These are phyloP conservation scores for Crithidia brevicula DNA, from an alignment of 208 protist genomes.

Conservation along the genomic window DNA sequence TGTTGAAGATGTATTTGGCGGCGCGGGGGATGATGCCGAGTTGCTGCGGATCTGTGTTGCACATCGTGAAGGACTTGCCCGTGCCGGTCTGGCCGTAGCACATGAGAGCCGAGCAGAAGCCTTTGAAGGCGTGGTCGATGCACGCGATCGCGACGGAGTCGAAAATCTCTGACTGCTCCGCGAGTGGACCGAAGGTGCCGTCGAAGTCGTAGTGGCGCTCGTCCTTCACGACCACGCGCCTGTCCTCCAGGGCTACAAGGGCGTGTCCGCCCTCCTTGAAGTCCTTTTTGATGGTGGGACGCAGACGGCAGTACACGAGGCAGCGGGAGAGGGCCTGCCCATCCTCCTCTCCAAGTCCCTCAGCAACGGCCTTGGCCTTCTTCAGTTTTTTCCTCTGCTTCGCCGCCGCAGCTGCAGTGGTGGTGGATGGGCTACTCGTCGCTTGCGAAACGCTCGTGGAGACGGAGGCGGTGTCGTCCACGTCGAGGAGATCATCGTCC, in stretches of 20 bases:
- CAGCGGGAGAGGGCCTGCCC: constrained; percentile 56
- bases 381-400: constrained; percentile 20
- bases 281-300: constrained; percentile 72
- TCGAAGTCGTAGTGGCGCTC: constrained; percentile 88
- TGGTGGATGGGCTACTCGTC: constrained; percentile 25
- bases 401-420: constrained; percentile 22
- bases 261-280: constrained; percentile 65
- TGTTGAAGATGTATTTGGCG: constrained; percentile 74
- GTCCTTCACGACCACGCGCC: constrained; percentile 73
- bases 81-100: constrained; percentile 94
- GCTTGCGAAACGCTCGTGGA: constrained; percentile 4
- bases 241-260: constrained; percentile 62
- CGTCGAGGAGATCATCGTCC: constrained; percentile 1
- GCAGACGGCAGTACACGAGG: constrained; percentile 83
- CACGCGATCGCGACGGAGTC: constrained; percentile 76
- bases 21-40: constrained; percentile 91
- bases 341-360: background rate
- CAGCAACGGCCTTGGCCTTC: background rate
- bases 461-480: constrained; percentile 10
- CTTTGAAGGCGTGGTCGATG: constrained; percentile 86
- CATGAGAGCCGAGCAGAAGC: constrained; percentile 90
- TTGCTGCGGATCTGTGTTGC: constrained; percentile 70
- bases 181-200: constrained; percentile 70
- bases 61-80: constrained; percentile 94
- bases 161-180: constrained; percentile 83